Evolutionary conservation across 305 asterid species (phyloP).

Genomic region (Nicotiana rustica): DNA sequence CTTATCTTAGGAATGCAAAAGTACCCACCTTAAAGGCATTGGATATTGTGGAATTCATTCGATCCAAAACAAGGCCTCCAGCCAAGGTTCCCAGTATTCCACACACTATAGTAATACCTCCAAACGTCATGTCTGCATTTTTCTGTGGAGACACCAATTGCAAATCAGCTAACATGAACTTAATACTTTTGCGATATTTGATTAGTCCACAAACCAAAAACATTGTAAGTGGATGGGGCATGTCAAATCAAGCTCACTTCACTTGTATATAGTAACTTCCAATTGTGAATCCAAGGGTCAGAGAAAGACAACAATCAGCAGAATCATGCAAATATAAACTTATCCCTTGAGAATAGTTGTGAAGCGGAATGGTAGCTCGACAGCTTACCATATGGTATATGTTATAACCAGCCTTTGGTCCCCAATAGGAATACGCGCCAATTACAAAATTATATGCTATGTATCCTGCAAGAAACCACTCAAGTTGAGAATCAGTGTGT

Average conservation of each 20-base stretch:
- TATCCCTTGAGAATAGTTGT: background rate
- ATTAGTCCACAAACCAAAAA: conserved; percentile 25
- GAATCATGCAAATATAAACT: conserved; percentile 24
- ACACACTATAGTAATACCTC: conserved; percentile 74
- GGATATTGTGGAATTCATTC: conserved; percentile 65
- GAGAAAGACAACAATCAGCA: background rate
- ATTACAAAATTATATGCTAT: conserved; percentile 85
- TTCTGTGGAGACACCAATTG: conserved; percentile 49
- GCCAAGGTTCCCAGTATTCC: conserved; percentile 78
- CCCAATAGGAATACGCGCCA: conserved; percentile 93
- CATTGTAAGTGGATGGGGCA: background rate
- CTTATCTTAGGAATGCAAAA: background rate
- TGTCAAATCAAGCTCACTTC: conserved; percentile 20
- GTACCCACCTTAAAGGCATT: conserved; percentile 76
- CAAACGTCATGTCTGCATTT: conserved; percentile 84
- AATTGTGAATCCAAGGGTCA: conserved; percentile 9
- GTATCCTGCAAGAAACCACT: conserved; percentile 63
- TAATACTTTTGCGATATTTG: conserved; percentile 1
- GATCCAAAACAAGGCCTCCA: conserved; percentile 73
- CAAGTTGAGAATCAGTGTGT: conserved; percentile 18
- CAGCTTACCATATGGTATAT: conserved; percentile 81
- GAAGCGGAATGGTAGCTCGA: conserved; percentile 7
- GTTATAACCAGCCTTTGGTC: conserved; percentile 88
- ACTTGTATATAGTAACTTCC: conserved; percentile 5
- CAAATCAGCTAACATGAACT: background rate